Base-by-base conservation (phyloP, 2,329 filamentous ascomycete genomes). In the Aspergillus brasiliensis region DNA sequence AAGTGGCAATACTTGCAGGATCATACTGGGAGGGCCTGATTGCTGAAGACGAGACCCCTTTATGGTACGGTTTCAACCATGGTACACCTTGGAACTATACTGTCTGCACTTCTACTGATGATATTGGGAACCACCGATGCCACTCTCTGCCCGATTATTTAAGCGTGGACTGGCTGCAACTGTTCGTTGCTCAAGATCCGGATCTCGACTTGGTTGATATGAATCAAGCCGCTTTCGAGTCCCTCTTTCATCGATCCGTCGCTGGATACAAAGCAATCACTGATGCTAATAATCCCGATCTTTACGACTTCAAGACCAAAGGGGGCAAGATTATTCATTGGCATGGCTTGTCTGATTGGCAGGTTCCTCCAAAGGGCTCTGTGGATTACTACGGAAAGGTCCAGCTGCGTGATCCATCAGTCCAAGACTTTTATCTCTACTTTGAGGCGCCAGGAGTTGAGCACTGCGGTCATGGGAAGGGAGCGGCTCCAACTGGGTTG, bases 241-340 rank as follows among this genome's bases (percentile, higher is more conserved):
- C 15, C 10, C n/a, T 69, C 11, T 63, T 73, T 25, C 63, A 63
- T 46, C 49, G 48, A 11, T 67, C 66, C 2, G 37, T 60, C 15
- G 55, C 65, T 6, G 59, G 75, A 60, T 79, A 73, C 52, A 58
- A 61, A 15, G 67, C 66, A 8, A 66, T 75, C n/a, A 73, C 78
- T 4, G 71, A 69, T 15, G 73, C 75, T 0, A 55, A 66, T 11
- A 66, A 75, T 42, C 72, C 76, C 2, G 75, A 80, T 60, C 68
- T 81, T 0, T 66, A 67, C 0, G 60, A 54, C 0, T 80, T 80
- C 66, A 66, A 67, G 17, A 53, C 60, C 0, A 57, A 58, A 3
- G 76, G 75, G 0, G 76, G 71, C 3, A 81, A 80, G 58, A 70
- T 81, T 63, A 70, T 80, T n/a, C 75, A 71, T 1, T 80, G 73